These are phyloP conservation scores for Cutaneotrichosporon sp. DNA, from an alignment of 1,284 basidiomycete genomes.

Conservation along the genomic window DNA sequence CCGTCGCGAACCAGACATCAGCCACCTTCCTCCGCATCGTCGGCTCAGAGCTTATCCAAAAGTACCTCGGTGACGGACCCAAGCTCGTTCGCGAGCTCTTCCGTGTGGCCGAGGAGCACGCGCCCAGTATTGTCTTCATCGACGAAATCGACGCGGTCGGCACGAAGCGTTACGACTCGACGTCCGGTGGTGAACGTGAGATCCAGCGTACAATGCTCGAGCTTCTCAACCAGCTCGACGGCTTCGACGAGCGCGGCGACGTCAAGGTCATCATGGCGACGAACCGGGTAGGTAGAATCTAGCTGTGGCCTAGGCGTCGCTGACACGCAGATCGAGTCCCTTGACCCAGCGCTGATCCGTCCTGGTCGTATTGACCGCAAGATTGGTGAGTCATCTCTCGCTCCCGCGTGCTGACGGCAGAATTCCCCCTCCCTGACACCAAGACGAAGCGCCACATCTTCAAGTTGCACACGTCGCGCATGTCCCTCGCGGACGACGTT, in stretches of 20 bases:
- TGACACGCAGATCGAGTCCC: conserved; percentile 82
- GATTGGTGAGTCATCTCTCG: conserved; percentile 56
- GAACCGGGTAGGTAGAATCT: conserved; percentile 35
- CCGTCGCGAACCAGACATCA: conserved; percentile 97
- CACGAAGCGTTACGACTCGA: conserved; percentile 95
- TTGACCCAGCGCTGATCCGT: conserved; percentile 95
- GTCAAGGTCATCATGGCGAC: conserved; percentile 74
- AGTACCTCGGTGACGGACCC: conserved; percentile 98
- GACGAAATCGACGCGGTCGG: conserved; percentile 99
- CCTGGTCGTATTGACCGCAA: conserved; percentile 98
- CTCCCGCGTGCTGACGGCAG: conserved; percentile 40
- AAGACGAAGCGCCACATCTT: conserved; percentile 99
- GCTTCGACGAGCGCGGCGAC: conserved; percentile 97
- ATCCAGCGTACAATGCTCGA: conserved; percentile 99
- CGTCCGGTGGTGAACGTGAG: conserved; percentile 95
- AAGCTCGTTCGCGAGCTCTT: conserved; percentile 97
- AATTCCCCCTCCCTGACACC: conserved; percentile 88
- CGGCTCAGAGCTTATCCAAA: conserved; percentile 97
- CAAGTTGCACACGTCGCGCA: conserved; percentile 91
- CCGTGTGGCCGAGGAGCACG: conserved; percentile 93
- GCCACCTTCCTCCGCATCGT: conserved; percentile 98
- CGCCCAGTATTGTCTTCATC: conserved; percentile 98
- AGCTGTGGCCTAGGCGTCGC: not conserved
- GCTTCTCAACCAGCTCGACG: conserved; percentile 66
- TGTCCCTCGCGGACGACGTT: conserved; percentile 88